A percentile compares a stretch with the other conserved stretches of the same genome.
Evolutionary conservation across 2,329 filamentous ascomycete genomes (phyloP).

Genomic region (Exophiala oligosperma): DNA sequence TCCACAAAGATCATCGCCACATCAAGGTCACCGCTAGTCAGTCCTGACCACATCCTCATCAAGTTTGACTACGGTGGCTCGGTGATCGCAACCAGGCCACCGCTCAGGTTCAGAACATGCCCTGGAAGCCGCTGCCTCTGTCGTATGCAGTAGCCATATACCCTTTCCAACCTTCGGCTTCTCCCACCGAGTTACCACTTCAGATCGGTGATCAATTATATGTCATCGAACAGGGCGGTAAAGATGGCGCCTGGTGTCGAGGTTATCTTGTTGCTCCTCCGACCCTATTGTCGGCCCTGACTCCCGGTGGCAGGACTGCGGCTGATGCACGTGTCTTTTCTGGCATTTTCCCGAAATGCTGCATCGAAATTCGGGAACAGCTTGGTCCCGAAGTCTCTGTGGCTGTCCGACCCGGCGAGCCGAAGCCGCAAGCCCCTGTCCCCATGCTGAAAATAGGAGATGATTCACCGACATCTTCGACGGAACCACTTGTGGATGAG

Average conservation of each 20-base stretch:
- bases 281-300: slow-evolving; percentile 86
- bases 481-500: slow-evolving; percentile 93
- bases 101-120: slow-evolving; percentile 59
- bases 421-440: slow-evolving; percentile 83
- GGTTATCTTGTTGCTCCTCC: slow-evolving; percentile 95
- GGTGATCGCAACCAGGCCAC: not conserved
- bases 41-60: slow-evolving; percentile 7
- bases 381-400: slow-evolving; percentile 53
- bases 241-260: slow-evolving; percentile 84
- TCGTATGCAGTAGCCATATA: slow-evolving; percentile 96
- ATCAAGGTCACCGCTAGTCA: slow-evolving; percentile 14
- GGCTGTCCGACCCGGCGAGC: slow-evolving; percentile 11
- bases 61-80: not conserved
- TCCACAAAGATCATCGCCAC: slow-evolving; percentile 18
- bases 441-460: slow-evolving; percentile 98
- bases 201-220: slow-evolving; percentile 98
- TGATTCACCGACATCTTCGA: slow-evolving; percentile 84
- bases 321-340: slow-evolving; percentile 95
- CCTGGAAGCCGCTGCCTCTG: slow-evolving; percentile 96
- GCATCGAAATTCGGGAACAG: slow-evolving; percentile 91
- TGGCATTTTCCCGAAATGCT: slow-evolving; percentile 94
- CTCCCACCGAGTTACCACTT: slow-evolving; percentile 87
- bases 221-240: slow-evolving; percentile 92
- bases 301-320: slow-evolving; percentile 85
- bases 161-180: slow-evolving; percentile 77